Evolutionary conservation across 495 filamentous ascomycete genomes (phyloP), one percentile per base, ranked within the genome.

Genomic region (Podospora tetraspora): DNA sequence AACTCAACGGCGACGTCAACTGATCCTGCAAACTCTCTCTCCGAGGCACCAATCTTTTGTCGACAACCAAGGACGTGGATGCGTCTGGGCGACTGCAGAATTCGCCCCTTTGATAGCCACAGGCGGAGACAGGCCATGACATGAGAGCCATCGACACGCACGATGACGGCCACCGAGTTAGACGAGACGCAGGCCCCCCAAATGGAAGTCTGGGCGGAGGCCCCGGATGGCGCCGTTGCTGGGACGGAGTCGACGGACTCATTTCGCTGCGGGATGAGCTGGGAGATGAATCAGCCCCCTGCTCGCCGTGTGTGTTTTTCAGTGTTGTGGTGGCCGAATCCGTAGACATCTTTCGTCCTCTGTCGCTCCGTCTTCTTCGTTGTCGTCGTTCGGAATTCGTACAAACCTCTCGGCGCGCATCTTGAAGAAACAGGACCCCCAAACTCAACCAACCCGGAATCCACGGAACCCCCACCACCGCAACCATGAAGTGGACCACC

Each of bases 401-500:
- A 52, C 34, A n/a, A 5, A 52, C 2, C 16, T 19, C 34, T 13
- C 11, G 3, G 12, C 13, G 12, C 37, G 37, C 37, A 16, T n/a
- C 11, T 34, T 13, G 32, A 2, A 34, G 32, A 34, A 3, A 34
- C 12, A 12, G 32, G 32, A 34, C 9, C 32, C 12, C 1, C 11
- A 13, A 34, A 34, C 32, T 13, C 32, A 12, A 12, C 32, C 1
- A 34, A 13, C 43, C 2, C 37, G 37, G 37, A 12, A n/a, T n/a
- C 19, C 43, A 37, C 37, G 13, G n/a, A 61, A 5, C 34, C 63
- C 23, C 23, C 63, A 27, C 23, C 11, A 12, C 24, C 43, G 5
- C 59, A 69, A 73, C 62, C 57, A 80, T 80, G 79, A 70, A 65
- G 62, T 79, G 79, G 79, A 67, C 75, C n/a, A 71, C 70, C 52